Conservation (phyloP, 179 eudicot species). For the Amaranthus tricolor region DNA sequence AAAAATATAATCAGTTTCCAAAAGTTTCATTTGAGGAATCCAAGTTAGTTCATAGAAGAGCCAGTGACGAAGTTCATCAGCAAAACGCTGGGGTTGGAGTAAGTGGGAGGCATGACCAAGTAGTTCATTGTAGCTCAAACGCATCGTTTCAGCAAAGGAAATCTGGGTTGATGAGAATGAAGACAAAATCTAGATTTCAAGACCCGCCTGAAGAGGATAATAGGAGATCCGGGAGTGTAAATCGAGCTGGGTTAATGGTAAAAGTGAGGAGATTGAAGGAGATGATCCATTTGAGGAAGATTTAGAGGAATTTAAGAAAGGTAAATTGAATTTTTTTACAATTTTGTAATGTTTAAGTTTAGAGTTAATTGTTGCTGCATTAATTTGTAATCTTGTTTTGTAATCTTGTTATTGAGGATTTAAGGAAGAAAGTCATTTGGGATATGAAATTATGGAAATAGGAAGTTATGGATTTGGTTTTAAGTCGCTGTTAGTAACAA, state of each 20-base stretch:
- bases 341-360: no score
- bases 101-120: slow-evolving; percentile 34
- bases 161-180: slow-evolving; percentile 41
- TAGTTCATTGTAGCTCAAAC: slow-evolving; percentile 47
- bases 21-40: slow-evolving; percentile 51
- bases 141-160: slow-evolving; percentile 43
- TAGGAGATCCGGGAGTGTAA: slow-evolving; percentile 42
- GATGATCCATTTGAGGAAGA: no score
- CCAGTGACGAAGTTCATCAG: slow-evolving; percentile 25
- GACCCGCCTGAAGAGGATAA: slow-evolving; percentile 57
- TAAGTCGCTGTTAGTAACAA: slow-evolving; percentile 37
- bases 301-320: no score
- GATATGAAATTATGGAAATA: no score
- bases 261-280: slow-evolving; percentile 54
- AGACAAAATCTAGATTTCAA: slow-evolving; percentile 67
- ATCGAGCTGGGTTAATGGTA: slow-evolving; percentile 43
- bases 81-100: slow-evolving; percentile 28
- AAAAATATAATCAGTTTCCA: slow-evolving; percentile 11
- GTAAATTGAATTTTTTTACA: no score
- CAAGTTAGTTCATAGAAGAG: slow-evolving; percentile 35
- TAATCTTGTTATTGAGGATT: no score
- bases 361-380: no score
- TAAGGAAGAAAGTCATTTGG: no score
- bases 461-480: slow-evolving; percentile 34
- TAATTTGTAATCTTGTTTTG: no score